Conservation (phyloP, 768 basidiomycete species). For the Collybiopsis confluens region DNA sequence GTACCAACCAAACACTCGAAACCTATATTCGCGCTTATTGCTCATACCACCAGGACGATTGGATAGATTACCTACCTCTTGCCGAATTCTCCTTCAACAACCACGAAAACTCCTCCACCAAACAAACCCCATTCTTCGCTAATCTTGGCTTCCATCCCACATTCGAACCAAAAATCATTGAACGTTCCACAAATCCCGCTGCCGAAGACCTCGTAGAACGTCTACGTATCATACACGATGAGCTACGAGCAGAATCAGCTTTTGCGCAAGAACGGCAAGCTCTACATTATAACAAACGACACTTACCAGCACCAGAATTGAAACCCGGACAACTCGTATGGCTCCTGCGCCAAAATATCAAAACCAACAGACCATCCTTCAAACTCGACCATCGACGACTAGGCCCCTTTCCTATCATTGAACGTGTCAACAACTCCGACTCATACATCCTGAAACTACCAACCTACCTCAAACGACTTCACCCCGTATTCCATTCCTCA, state of each 20-base stretch:
- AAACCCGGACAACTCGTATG: conserved; percentile 31
- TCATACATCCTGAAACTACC: conserved; percentile 17
- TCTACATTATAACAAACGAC: conserved; percentile 23
- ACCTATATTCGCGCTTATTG: conserved; percentile 30
- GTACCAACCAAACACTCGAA: conserved; percentile 33
- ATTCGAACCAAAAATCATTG: conserved; percentile 24
- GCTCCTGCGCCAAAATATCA: conserved; percentile 33
- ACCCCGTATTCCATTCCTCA: conserved; percentile 25
- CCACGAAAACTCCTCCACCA: conserved; percentile 24
- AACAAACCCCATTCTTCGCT: conserved; percentile 32
- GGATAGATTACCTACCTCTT: conserved; percentile 34
- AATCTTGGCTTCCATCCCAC: conserved; percentile 28
- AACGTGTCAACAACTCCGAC: background rate
- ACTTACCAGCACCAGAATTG: conserved; percentile 22
- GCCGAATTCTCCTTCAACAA: conserved; percentile 42
- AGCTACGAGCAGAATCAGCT: conserved; percentile 27
- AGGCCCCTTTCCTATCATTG: conserved; percentile 18
- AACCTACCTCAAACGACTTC: conserved; percentile 14
- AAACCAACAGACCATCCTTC: conserved; percentile 32
- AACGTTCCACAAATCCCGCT: conserved; percentile 24
- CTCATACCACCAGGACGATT: conserved; percentile 38
- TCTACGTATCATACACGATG: conserved; percentile 27
- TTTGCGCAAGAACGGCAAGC: conserved; percentile 23
- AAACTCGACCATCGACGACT: conserved; percentile 33
- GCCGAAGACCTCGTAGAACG: conserved; percentile 24